Conservation (phyloP, 2,329 filamentous ascomycete genomes). For the Bipolaris victoriae region DNA sequence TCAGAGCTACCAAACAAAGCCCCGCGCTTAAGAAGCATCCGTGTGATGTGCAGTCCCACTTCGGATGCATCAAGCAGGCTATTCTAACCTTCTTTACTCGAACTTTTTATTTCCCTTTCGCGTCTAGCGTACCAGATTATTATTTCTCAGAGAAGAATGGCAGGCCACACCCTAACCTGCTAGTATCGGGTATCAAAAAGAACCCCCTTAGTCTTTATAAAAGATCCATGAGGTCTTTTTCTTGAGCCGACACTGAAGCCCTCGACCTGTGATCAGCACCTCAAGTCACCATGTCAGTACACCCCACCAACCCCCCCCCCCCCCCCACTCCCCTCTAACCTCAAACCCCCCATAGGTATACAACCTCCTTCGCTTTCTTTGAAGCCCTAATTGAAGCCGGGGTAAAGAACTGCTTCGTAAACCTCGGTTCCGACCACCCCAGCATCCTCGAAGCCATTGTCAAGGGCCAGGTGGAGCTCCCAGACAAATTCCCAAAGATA, state of each 20-base stretch:
- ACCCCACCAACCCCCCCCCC: background rate
- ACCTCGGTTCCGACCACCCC: conserved; percentile 73
- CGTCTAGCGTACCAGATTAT: background rate
- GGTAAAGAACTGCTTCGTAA: conserved; percentile 62
- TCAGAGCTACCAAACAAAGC: background rate
- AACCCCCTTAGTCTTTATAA: background rate
- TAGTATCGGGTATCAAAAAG: background rate
- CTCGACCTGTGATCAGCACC: background rate
- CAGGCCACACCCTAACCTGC: background rate
- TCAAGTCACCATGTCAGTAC: background rate
- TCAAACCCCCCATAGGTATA: conserved; percentile 58
- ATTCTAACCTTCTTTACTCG: background rate
- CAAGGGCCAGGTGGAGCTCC: conserved; percentile 72
- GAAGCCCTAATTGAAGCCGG: conserved; percentile 74
- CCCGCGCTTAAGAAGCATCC: background rate
- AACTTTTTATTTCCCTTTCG: background rate
- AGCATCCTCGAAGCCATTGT: conserved; percentile 82
- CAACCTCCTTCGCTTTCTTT: conserved; percentile 81
- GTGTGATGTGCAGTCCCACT: background rate
- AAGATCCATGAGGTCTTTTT: background rate
- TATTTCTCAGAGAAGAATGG: background rate
- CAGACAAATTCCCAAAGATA: conserved; percentile 70
- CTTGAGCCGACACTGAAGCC: background rate
- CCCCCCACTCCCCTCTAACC: background rate
- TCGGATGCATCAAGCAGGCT: background rate